Evolutionary conservation across 257 asterid genomes (phyloP), one percentile per base, ranked within the genome.

Genomic region (Nicotiana knightiana): DNA sequence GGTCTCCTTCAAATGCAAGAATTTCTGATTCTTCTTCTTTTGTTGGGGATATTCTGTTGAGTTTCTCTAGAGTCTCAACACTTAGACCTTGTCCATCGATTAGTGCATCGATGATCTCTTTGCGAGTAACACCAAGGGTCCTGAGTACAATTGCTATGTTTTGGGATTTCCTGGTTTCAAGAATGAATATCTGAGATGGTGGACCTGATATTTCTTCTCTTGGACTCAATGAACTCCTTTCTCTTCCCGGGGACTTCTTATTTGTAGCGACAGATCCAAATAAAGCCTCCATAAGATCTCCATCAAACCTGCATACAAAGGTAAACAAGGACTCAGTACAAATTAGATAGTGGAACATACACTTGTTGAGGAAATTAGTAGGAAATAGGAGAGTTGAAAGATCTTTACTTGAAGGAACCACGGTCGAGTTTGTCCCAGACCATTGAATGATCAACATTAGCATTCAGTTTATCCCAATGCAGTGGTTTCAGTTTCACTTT

Each of bases 391-490:
- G 26, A 33, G 61, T 57, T 33, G 46, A 3, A 83, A 78, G 80
- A 67, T 83, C 8, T 79, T 92, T 90, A 96, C 99, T 89, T 93
- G 96, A 94, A 93, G 9, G 98, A 96, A 77, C 98, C 99, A 37
- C 93, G 88, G 5, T 94, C 97, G 64, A 94, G 88, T 81, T 96
- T 93, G 89, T 94, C 95, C 99, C 98, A 91, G 66, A 90, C 98
- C 99, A 94, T 93, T 54, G 99, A 96, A 82, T 94, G 98, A 70
- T 91, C 89, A 18, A 84, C 90, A 84, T 92, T 86, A 48, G 97
- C 90, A 87, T 91, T 92, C 90, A 94, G 91, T 85, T 96, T 94
- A 86, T 94, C 99, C 97, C 99, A 96, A 48, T 93, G 99, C 89
- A 94, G 84, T 1, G 97, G 93, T 88, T 96, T 94, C 39, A 96